Percentiles rank a stretch among this genome's conserved stretches.
Conservation (phyloP, 257 asterid genomes). For the Vinca minor region DNA sequence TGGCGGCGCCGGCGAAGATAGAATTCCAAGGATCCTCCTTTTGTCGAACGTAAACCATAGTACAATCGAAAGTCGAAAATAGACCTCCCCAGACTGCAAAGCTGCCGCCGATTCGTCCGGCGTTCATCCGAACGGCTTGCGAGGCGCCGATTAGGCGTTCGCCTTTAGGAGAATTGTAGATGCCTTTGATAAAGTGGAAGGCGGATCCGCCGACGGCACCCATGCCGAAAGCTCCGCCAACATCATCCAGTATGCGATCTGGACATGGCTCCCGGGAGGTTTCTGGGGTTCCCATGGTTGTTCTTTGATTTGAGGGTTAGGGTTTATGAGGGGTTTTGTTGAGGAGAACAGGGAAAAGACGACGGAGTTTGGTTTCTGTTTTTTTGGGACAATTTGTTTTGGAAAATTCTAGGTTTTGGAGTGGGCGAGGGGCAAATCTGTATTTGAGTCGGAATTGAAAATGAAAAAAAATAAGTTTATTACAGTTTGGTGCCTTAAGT, state of each 20-base stretch:
- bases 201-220: constrained; percentile 40
- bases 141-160: constrained; percentile 27
- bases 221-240: constrained; percentile 33
- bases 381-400: no score
- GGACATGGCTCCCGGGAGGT: constrained; percentile 32
- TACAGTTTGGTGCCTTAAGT: no score
- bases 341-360: neutral
- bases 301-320: neutral
- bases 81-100: constrained; percentile 25
- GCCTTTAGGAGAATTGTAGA: constrained; percentile 32
- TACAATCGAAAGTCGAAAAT: constrained; percentile 25
- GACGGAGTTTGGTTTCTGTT: neutral
- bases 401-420: no score
- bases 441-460: no score
- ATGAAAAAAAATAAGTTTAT: no score
- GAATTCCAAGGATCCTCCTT: constrained; percentile 41
- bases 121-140: constrained; percentile 32
- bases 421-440: no score
- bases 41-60: constrained; percentile 26
- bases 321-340: neutral
- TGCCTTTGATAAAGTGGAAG: constrained; percentile 32
- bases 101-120: constrained; percentile 26
- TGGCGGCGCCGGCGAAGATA: constrained; percentile 28
- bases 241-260: constrained; percentile 31
- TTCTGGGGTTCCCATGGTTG: constrained; percentile 25